Conservation (phyloP, 257 asterid genomes). For the Parsonsia alboflavescens region DNA sequence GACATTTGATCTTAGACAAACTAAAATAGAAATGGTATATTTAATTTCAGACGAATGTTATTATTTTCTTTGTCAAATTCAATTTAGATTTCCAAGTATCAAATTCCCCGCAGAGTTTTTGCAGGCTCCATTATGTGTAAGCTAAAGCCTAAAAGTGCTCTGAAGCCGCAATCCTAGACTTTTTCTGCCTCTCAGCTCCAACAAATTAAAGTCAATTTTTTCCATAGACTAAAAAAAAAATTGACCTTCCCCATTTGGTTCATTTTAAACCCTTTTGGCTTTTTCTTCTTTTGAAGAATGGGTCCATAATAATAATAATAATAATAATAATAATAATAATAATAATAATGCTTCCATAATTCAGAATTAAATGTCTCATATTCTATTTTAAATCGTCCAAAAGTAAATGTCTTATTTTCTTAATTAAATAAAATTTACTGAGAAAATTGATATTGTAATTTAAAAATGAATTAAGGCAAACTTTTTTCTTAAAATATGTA, state of each 20-base stretch:
- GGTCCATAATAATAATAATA: not conserved
- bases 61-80: not conserved
- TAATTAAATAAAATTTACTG: too few species aligned
- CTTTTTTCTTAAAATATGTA: too few species aligned
- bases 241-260: not conserved
- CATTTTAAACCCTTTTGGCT: not conserved
- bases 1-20: too few species aligned
- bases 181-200: not conserved
- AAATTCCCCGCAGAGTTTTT: not conserved
- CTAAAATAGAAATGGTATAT: too few species aligned
- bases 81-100: not conserved
- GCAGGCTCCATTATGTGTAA: not conserved
- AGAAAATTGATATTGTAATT: too few species aligned
- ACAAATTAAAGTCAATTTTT: not conserved
- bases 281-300: not conserved
- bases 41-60: too few species aligned
- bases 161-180: slow-evolving; percentile 13
- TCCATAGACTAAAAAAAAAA: not conserved
- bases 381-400: too few species aligned
- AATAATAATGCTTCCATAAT: too few species aligned
- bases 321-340: too few species aligned
- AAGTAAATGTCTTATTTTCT: too few species aligned
- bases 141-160: not conserved
- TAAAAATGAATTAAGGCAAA: too few species aligned
- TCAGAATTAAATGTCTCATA: too few species aligned